These are phyloP conservation scores for Xanthoconium purpureum DNA, from an alignment of 768 basidiomycete species.

Conservation along the genomic window DNA sequence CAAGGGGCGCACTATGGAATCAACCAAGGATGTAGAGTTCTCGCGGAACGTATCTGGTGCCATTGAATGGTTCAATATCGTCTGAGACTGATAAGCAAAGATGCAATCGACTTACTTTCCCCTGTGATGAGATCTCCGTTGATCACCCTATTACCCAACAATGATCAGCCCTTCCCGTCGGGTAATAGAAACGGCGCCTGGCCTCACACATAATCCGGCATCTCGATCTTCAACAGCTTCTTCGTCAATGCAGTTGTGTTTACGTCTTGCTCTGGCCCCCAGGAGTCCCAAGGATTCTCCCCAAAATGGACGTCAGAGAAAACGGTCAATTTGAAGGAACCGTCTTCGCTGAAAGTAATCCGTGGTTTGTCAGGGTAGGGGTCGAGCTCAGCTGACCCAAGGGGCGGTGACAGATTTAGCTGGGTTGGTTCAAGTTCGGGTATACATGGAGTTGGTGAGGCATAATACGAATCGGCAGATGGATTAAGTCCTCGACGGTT, in stretches of 20 bases:
- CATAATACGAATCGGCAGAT: not conserved
- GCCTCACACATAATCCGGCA: conserved; percentile 67
- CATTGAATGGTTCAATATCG: not conserved
- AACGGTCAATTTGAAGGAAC: conserved; percentile 67
- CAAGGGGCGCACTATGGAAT: conserved; percentile 60
- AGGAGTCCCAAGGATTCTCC: conserved; percentile 67
- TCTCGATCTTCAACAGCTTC: conserved; percentile 51
- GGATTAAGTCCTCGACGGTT: not conserved
- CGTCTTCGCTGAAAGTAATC: conserved; percentile 53
- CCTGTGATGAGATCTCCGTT: conserved; percentile 77
- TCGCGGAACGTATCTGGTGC: conserved; percentile 57
- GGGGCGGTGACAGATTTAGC: not conserved
- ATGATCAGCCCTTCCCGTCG: not conserved
- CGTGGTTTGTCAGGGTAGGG: conserved; percentile 48
- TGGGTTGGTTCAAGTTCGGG: not conserved
- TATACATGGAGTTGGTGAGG: not conserved
- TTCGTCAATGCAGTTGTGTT: conserved; percentile 62
- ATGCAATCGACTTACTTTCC: conserved; percentile 43
- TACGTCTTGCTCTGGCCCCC: conserved; percentile 65
- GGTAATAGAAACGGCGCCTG: not conserved
- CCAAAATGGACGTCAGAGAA: conserved; percentile 78
- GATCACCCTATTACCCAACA: conserved; percentile 48
- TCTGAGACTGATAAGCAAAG: not conserved
- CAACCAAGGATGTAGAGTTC: conserved; percentile 65
- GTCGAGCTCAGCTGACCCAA: conserved; percentile 20